Base-by-base conservation (phyloP, 805 yeast genomes). In the Grigorovia humatica region DNA sequence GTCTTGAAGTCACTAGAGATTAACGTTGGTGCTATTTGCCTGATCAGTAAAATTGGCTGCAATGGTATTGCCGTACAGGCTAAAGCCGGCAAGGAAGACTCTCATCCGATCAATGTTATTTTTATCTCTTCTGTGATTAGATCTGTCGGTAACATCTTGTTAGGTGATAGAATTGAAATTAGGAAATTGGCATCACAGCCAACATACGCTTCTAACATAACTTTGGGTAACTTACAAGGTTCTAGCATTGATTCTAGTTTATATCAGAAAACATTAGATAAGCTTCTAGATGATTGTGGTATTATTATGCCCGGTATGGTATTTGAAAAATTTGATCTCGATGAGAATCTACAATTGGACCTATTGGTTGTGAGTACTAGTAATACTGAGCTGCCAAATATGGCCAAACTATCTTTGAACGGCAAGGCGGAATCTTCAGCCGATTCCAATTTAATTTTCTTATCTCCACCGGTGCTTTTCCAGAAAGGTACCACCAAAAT, bases 271-370 rank as follows among this genome's bases (percentile, higher is more conserved):
- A 49, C 65, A 0, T 57, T 80, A 9, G 76, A 70, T 48, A 74
- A 75, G 43, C 54, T 72, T 0, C 55, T 83, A 9, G 68, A 72
- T 47, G 83, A 82, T 27, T 69, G 76, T 32, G 89, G 90, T 0
- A 61, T 86, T 9, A 55, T 85, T 0, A 77, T 78, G 60, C 83
- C 88, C 0, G 84, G 84, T 8, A 68, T 76, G 69, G 56, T 54
- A 18, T 66, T 74, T 46, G 53, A 57, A 4, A 59, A 65, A 11
- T 57, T 67, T 27, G 51, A 48, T 2, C 20, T 64, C 40, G 48
- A 55, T 6, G 56, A 55, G 18, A 54, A 45, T 1, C 52, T 51
- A 11, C 43, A 44, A 5, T 12, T 58, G 9, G 68, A 61, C 18
- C 46, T 64, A 3, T 52, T 64, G 17, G 48, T 65, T 17, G 49